Conservation (phyloP, 495 filamentous ascomycete species). For the Sporormia fimetaria region DNA sequence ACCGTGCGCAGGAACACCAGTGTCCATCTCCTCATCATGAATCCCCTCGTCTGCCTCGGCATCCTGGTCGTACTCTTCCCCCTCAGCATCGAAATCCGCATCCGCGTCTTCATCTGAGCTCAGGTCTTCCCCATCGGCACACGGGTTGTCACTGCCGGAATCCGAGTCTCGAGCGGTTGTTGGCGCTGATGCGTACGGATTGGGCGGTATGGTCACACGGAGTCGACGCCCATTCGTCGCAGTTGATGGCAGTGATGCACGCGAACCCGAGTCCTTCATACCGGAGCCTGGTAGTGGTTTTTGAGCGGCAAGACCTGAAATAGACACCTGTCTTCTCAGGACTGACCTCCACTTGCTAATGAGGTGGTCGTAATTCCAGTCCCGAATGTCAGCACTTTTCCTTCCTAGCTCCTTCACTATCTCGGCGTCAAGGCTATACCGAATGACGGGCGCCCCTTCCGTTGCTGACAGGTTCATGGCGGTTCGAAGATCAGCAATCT, state of each 20-base stretch:
- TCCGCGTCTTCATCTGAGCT: slow-evolving; percentile 19
- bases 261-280: slow-evolving; percentile 8
- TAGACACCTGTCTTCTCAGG: slow-evolving; percentile 29
- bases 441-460: slow-evolving; percentile 42
- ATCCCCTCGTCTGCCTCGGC: slow-evolving; percentile 14
- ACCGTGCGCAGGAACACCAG: not conserved
- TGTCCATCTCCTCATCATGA: slow-evolving; percentile 1
- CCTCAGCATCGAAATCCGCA: slow-evolving; percentile 19
- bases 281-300: slow-evolving; percentile 16
- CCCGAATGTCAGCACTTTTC: slow-evolving; percentile 24
- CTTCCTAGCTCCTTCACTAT: slow-evolving; percentile 21
- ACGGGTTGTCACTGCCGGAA: slow-evolving; percentile 19
- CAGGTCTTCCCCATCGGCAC: slow-evolving; percentile 24
- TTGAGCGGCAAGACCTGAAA: slow-evolving; percentile 24
- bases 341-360: slow-evolving; percentile 48
- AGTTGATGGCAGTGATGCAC: slow-evolving; percentile 7
- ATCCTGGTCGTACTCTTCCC: no score
- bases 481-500: slow-evolving; percentile 60
- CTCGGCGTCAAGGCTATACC: slow-evolving; percentile 45
- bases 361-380: slow-evolving; percentile 48
- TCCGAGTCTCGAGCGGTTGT: slow-evolving; percentile 14
- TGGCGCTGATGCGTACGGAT: slow-evolving; percentile 12
- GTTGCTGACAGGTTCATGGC: slow-evolving; percentile 49
- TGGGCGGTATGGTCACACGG: slow-evolving; percentile 2
- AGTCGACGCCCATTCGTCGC: slow-evolving; percentile 1